Conservation (phyloP, 2,329 filamentous ascomycete genomes). For the Cladosporium phlei region DNA sequence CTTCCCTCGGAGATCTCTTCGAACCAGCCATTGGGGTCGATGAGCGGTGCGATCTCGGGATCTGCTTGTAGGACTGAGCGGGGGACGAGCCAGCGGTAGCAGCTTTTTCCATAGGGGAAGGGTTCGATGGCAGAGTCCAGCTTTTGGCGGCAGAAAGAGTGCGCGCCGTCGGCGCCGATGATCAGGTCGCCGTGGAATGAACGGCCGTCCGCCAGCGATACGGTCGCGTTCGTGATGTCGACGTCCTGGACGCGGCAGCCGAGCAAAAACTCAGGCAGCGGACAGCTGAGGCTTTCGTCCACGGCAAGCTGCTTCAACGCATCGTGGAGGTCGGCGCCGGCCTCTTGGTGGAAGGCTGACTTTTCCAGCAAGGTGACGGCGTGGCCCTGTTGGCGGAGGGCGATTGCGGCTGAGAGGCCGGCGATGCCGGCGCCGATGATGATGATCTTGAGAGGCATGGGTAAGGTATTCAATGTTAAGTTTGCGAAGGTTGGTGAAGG, state of each 20-base stretch:
- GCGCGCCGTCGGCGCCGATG: slow-evolving; percentile 17
- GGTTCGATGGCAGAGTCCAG: slow-evolving; percentile 24
- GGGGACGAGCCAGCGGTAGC: slow-evolving; percentile 54
- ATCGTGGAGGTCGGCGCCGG: slow-evolving; percentile 56
- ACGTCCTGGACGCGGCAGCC: slow-evolving; percentile 21
- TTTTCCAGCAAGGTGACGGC: slow-evolving; percentile 34
- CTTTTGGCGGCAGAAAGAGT: slow-evolving; percentile 21
- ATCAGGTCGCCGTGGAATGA: slow-evolving; percentile 20
- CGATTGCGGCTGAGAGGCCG: slow-evolving; percentile 27
- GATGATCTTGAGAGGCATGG: slow-evolving; percentile 18
- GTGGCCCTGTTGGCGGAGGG: slow-evolving; percentile 26
- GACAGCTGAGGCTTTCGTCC: slow-evolving; percentile 19
- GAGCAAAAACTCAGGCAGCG: slow-evolving; percentile 21
- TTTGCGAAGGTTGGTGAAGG: too few relatives aligned
- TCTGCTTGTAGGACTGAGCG: neutral
- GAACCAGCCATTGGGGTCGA: neutral
- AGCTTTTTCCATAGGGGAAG: slow-evolving; percentile 46
- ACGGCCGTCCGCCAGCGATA: slow-evolving; percentile 26
- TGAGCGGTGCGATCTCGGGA: neutral
- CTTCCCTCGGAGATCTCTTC: neutral
- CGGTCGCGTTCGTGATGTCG: slow-evolving; percentile 19
- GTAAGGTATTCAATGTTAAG: too few relatives aligned
- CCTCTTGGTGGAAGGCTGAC: slow-evolving; percentile 53
- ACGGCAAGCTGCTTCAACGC: slow-evolving; percentile 24
- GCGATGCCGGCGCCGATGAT: slow-evolving; percentile 29